Evolutionary conservation across 2,329 filamentous ascomycete genomes (phyloP).

Genomic region (Aspergillus nomiae): DNA sequence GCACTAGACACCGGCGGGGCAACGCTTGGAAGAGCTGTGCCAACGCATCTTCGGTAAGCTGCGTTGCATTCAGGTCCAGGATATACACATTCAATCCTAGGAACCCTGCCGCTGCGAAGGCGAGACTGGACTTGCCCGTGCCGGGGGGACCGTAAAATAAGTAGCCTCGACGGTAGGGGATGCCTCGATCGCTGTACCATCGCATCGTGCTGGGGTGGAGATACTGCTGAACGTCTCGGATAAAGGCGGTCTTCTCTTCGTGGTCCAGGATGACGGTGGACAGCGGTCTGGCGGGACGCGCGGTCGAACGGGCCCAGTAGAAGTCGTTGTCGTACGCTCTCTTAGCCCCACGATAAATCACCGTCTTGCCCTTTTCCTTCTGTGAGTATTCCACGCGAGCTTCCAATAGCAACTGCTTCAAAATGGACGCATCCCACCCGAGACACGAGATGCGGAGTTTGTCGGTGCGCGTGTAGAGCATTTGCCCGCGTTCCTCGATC

Average conservation of each 20-base stretch:
- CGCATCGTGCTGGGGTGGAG: constrained; percentile 9
- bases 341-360: constrained; percentile 9
- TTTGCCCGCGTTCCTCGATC: neutral
- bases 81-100: constrained; percentile 69
- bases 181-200: constrained; percentile 46
- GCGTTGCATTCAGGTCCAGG: constrained; percentile 58
- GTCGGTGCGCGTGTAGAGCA: constrained; percentile 4
- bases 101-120: constrained; percentile 52
- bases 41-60: constrained; percentile 62
- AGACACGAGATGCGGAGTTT: constrained; percentile 10
- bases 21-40: constrained; percentile 60
- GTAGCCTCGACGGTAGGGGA: constrained; percentile 76
- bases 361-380: constrained; percentile 9
- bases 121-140: constrained; percentile 18
- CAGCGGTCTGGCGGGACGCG: constrained; percentile 1
- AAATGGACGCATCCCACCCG: constrained; percentile 1
- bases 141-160: constrained; percentile 15
- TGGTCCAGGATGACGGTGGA: constrained; percentile 8
- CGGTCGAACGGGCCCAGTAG: constrained; percentile 4
- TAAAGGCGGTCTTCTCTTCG: neutral
- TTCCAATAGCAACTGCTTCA: constrained; percentile 10
- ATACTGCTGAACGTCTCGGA: constrained; percentile 8
- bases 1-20: constrained; percentile 64
- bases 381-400: constrained; percentile 9
- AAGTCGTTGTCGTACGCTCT: constrained; percentile 1